Evolutionary conservation across 2,329 filamentous ascomycete genomes (phyloP), one percentile per base, ranked within the genome.

Genomic region (Xylaria sp.): DNA sequence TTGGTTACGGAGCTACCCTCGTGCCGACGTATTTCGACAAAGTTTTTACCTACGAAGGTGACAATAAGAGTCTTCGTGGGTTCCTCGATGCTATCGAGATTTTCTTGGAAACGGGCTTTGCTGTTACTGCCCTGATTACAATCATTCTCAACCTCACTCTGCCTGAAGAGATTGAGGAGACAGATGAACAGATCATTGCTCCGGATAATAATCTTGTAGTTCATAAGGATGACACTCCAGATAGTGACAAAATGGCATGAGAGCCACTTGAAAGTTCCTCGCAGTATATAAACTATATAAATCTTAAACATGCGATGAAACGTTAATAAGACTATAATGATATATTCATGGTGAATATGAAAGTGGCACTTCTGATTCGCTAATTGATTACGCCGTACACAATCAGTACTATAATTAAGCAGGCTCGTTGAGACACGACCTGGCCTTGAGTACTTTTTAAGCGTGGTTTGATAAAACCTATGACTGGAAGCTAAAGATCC

Each of bases 81-180:
- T 93, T 96, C 78, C 85, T 91, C 66, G 90, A 94, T 73, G 92
- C 92, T 58, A 89, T 93, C 65, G 84, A 85, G 4, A 81, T 94
- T 45, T 83, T 94, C 64, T 90, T 93, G 86, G 86, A 91, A 79
- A 93, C 90, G 0, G 91, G 91, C 0, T 92, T 92, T 69, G 90
- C 90, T 0, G 83, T 97, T 22, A 90, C 92, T 0, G 94, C 92
- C 0, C 85, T 94, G 27, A 76, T 94, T 45, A 88, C 88, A 57
- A 84, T 96, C 75, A 78, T 92, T 25, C 82, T 97, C 56, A 97
- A 97, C 76, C 78, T 96, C 56, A 71, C 87, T 0, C 80, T 97
- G 17, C 87, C 89, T 0, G 90, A 92, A 73, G 93, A 97, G 79
- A 80, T 90, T n/a, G 92, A 93, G 72, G 73, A 75, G 51, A 67